Conservation (phyloP, 2,329 filamentous ascomycete genomes). For the Thermothelomyces thermophilus region DNA sequence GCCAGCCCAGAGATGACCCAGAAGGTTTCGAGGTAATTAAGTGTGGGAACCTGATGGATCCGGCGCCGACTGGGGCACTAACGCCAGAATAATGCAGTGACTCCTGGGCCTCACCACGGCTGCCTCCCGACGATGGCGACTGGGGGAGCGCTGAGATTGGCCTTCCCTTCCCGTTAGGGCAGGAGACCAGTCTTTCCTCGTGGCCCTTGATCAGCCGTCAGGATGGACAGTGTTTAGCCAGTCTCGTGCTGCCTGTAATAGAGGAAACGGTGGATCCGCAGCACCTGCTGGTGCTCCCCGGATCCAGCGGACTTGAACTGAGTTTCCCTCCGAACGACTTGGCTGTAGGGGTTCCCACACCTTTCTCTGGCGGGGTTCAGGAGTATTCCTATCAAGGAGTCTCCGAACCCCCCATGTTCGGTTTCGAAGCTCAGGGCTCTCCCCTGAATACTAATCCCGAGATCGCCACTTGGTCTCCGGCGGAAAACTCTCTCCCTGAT, state of each 20-base stretch:
- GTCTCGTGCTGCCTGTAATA: neutral
- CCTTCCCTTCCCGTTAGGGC: neutral
- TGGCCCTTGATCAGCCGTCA: neutral
- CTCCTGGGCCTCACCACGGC: neutral
- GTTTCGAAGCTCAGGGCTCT: no score
- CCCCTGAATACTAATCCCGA: no score
- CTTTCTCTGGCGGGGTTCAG: neutral
- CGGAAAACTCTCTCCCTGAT: neutral
- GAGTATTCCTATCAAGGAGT: neutral
- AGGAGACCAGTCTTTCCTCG: neutral
- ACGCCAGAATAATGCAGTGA: neutral
- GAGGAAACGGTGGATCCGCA: neutral
- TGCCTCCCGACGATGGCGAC: neutral
- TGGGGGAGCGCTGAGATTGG: neutral
- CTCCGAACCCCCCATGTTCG: no score
- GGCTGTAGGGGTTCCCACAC: neutral
- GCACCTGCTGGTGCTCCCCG: neutral
- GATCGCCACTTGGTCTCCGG: no score
- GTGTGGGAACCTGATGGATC: no score
- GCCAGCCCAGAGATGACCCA: no score
- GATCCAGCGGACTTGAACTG: neutral
- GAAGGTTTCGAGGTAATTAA: no score
- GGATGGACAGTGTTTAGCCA: neutral
- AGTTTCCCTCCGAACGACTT: neutral
- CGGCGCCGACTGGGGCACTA: neutral